Conservation (phyloP, 2,329 filamentous ascomycete species). For the Domatiomyces catenatus region DNA sequence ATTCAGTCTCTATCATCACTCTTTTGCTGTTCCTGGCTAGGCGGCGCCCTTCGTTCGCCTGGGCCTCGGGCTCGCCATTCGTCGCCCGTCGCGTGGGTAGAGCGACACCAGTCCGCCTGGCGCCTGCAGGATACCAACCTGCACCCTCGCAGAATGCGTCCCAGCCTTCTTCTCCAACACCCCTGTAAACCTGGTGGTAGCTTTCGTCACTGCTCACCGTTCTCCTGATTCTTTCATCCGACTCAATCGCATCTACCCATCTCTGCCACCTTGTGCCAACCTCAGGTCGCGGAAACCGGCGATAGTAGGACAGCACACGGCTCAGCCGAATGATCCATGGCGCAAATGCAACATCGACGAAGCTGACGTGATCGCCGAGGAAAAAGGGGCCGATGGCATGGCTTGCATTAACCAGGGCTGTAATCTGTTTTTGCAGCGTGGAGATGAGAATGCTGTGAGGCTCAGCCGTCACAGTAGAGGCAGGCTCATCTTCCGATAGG, state of each 20-base stretch:
- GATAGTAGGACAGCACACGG: conserved; percentile 49
- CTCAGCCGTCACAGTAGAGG: conserved; percentile 1
- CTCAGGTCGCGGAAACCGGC: conserved; percentile 50
- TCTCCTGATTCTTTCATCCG: conserved; percentile 44
- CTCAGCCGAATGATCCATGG: conserved; percentile 57
- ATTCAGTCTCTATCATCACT: conserved; percentile 12
- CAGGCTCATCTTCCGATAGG: conserved; percentile 1
- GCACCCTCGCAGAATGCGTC: conserved; percentile 1
- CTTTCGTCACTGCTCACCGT: conserved; percentile 53
- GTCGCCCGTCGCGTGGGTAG: not conserved
- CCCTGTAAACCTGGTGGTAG: conserved; percentile 28
- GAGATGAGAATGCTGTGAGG: conserved; percentile 13
- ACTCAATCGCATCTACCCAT: conserved; percentile 58
- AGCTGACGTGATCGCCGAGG: conserved; percentile 39
- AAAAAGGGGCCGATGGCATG: conserved; percentile 54
- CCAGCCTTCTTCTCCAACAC: conserved; percentile 15
- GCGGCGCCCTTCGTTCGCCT: not conserved
- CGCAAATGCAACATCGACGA: conserved; percentile 62
- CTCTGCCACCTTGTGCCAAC: conserved; percentile 48
- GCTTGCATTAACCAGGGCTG: conserved; percentile 43
- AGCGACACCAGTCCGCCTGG: not conserved
- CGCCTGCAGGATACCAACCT: not conserved
- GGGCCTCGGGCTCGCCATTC: not conserved
- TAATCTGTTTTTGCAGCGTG: conserved; percentile 47
- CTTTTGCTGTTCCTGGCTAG: conserved; percentile 1